Evolutionary conservation across 1,139 yeast species (phyloP).

Genomic region (Fermentozyma sake): DNA sequence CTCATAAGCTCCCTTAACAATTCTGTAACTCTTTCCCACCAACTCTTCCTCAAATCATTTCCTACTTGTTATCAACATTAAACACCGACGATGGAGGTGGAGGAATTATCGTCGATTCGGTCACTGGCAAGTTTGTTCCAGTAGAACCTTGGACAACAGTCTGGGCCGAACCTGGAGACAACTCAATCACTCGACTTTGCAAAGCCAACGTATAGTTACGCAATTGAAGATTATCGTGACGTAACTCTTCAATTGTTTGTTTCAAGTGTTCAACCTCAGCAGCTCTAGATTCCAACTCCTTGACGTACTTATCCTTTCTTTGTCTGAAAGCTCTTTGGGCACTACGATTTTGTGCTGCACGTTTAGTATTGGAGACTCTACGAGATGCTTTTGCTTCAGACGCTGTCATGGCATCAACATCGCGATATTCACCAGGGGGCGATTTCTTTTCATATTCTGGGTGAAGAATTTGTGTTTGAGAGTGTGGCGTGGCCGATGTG

Average conservation of each 20-base stretch:
- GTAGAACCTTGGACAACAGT: no score
- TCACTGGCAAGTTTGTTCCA: no score
- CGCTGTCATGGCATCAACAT: no score
- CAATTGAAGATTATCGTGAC: slow-evolving; percentile 65
- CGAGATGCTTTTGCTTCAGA: slow-evolving; percentile 3
- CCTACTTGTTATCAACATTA: no score
- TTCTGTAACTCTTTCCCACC: no score
- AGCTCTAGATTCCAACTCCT: slow-evolving; percentile 70
- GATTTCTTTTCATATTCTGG: slow-evolving; percentile 1
- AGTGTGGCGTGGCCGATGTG: not conserved
- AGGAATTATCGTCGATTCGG: no score
- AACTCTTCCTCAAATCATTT: no score
- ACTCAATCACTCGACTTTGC: slow-evolving; percentile 61
- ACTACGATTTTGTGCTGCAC: slow-evolving; percentile 85
- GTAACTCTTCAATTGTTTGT: slow-evolving; percentile 58
- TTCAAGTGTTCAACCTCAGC: slow-evolving; percentile 55
- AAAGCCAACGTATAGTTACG: slow-evolving; percentile 69
- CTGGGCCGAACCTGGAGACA: slow-evolving; percentile 4
- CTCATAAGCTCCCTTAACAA: no score
- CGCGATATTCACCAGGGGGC: no score
- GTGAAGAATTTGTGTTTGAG: not conserved
- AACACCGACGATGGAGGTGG: no score
- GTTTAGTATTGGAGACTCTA: slow-evolving; percentile 41
- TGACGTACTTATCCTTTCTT: slow-evolving; percentile 72
- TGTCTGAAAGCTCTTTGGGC: slow-evolving; percentile 88